Evolutionary conservation across 2,329 filamentous ascomycete species (phyloP).

Genomic region (Xylariaceae sp.): DNA sequence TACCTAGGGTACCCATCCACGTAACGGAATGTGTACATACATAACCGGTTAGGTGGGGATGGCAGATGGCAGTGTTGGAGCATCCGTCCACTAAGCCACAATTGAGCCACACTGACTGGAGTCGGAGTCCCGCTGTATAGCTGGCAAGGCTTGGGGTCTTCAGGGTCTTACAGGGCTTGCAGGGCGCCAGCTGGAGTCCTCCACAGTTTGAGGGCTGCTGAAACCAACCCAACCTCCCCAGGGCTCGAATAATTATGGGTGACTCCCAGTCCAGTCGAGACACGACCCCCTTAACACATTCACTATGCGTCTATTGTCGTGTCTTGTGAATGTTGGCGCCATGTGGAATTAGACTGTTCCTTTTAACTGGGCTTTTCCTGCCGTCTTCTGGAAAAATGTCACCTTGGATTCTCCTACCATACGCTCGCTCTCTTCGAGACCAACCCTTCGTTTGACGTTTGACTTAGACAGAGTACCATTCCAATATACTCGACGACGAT

Average conservation of each 20-base stretch:
- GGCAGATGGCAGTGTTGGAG: neutral
- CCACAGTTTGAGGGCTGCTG: neutral
- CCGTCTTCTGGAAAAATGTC: neutral
- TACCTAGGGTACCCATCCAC: no score
- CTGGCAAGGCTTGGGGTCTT: neutral
- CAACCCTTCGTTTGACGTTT: conserved; percentile 7
- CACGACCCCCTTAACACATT: neutral
- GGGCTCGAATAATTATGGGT: conserved; percentile 9
- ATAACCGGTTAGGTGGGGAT: neutral
- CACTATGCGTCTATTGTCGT: conserved; percentile 8
- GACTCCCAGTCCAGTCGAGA: conserved; percentile 8
- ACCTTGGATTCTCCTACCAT: neutral
- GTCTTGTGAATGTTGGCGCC: neutral
- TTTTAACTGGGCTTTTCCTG: neutral
- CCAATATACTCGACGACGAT: conserved; percentile 44
- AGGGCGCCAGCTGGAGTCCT: neutral
- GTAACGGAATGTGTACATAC: no score
- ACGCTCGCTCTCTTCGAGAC: conserved; percentile 7
- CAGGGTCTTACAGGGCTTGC: neutral
- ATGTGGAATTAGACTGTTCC: neutral
- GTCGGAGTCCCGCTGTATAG: no score
- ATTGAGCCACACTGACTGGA: neutral
- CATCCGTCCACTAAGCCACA: neutral
- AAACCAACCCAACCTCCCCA: conserved; percentile 24
- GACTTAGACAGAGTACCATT: neutral